Base-by-base conservation (phyloP, 164 flowering plant genomes). In the Houttuynia cordata region DNA sequence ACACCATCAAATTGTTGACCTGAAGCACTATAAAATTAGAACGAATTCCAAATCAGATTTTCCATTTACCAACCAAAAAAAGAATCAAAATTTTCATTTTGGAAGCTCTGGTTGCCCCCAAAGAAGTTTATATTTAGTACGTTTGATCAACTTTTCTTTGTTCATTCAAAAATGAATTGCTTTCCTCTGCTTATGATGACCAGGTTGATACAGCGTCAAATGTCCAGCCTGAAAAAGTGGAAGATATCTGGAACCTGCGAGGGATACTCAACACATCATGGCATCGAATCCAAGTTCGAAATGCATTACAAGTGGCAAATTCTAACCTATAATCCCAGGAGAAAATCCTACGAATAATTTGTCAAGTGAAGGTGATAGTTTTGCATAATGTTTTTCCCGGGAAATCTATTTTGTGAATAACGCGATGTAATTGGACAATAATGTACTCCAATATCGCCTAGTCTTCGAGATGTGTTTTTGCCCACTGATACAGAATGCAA, bases 231-330 rank as follows among this genome's bases (percentile, higher is more conserved):
- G 90, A 80, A 75, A 83, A 65, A 24, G 96, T 84, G 64, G 81
- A 81, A 51, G 79, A 13, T 20, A 76, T 92, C 39, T 92, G 98
- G 98, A 92, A 92, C 75, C 68, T 92, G 75, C 77, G 98, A 70
- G 98, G 98, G 21, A 75, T 89, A 54, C 77, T 89, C 20, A 92
- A 92, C 73, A 92, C 96, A 49, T 92, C 96, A 55, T 92, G 98
- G 98, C 98, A 92, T 60, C 74, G 87, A 62, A 90, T 92, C 55
- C 80, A 78, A 0, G 87, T 87, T 56, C 81, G 75, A 50, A 41
- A 42, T 41, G 17, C 49, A 1, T 14, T 14, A 42, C 14, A 42
- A 42, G 49, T 42, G 49, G 17, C 14, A 42, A 42, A 42, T 4
- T 42, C 49, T 4, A 42, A 42, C 9, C 49, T 42, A 42, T 42